Percentiles rank a stretch among this genome's conserved stretches.
Evolutionary conservation across 768 basidiomycete species (phyloP).

Genomic region (Lactarius sp.): DNA sequence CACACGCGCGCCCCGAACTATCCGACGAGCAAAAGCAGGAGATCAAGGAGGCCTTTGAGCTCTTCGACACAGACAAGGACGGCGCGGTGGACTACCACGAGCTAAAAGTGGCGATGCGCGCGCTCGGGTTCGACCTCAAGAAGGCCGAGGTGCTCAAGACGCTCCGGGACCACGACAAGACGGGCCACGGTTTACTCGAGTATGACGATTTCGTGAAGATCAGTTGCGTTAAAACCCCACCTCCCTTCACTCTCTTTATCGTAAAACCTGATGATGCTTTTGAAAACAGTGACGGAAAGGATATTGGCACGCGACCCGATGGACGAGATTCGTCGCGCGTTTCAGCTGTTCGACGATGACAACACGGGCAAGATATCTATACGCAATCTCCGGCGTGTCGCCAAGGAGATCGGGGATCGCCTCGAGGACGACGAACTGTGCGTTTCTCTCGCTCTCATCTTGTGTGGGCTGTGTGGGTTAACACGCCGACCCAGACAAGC

Average conservation of each 20-base stretch:
- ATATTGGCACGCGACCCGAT: constrained; percentile 93
- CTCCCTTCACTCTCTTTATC: constrained; percentile 17
- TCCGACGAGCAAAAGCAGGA: constrained; percentile 90
- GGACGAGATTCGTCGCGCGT: constrained; percentile 94
- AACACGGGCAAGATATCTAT: constrained; percentile 91
- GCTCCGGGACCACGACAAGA: constrained; percentile 85
- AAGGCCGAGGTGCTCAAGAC: constrained; percentile 97
- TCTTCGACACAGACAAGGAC: constrained; percentile 99
- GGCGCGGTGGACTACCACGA: constrained; percentile 96
- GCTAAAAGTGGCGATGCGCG: constrained; percentile 97
- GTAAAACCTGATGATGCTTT: not conserved
- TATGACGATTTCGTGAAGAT: constrained; percentile 93
- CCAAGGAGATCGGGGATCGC: constrained; percentile 93
- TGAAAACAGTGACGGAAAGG: constrained; percentile 77
- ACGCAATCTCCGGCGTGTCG: constrained; percentile 86
- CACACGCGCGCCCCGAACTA: constrained; percentile 75
- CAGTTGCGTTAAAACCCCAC: constrained; percentile 45
- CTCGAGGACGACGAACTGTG: constrained; percentile 96
- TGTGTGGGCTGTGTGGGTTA: not conserved
- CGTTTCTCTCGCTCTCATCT: constrained; percentile 34
- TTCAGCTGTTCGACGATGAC: constrained; percentile 96
- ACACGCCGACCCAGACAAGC: constrained; percentile 64
- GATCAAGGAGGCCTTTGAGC: constrained; percentile 97
- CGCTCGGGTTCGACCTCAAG: constrained; percentile 95
- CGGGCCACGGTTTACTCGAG: constrained; percentile 78